Percentiles rank a stretch among this genome's conserved stretches.
Evolutionary conservation across 2,329 filamentous ascomycete species (phyloP).

Genomic region (Xylaria sp.): DNA sequence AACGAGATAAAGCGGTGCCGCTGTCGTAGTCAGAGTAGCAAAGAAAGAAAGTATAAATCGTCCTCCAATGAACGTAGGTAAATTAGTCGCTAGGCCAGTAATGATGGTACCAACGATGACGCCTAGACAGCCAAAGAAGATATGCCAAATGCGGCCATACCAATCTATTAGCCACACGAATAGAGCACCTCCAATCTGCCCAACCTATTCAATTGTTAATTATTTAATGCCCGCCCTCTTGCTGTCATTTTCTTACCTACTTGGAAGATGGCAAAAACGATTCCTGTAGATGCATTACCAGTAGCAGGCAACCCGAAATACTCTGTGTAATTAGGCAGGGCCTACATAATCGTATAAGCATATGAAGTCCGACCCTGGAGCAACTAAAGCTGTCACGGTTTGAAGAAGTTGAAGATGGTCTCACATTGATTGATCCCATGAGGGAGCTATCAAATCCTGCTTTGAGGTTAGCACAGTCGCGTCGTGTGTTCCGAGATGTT

Average conservation of each 20-base stretch:
- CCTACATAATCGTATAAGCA: constrained; percentile 28
- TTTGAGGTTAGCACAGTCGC: constrained; percentile 1
- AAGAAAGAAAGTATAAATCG: constrained; percentile 63
- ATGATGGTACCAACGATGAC: constrained; percentile 62
- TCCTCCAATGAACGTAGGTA: constrained; percentile 61
- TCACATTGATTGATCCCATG: constrained; percentile 57
- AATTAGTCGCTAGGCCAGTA: constrained; percentile 57
- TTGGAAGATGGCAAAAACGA: constrained; percentile 57
- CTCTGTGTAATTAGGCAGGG: constrained; percentile 52
- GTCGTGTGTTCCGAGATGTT: not conserved
- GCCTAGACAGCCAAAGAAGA: constrained; percentile 58
- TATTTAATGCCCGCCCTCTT: not conserved
- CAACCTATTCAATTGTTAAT: constrained; percentile 46
- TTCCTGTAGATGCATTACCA: constrained; percentile 54
- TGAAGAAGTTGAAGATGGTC: not conserved
- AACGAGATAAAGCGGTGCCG: constrained; percentile 68
- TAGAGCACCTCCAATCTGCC: constrained; percentile 55
- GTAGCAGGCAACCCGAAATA: constrained; percentile 52
- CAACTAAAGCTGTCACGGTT: not conserved
- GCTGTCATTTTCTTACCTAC: constrained; percentile 23
- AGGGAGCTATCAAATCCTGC: constrained; percentile 55
- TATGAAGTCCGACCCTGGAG: not conserved
- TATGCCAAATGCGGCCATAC: constrained; percentile 55
- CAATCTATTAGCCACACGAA: constrained; percentile 58
- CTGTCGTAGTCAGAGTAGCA: constrained; percentile 64